phyloP scores from a whole-genome alignment of 768 basidiomycete species.

The Suillus subalutaceus region DNA sequence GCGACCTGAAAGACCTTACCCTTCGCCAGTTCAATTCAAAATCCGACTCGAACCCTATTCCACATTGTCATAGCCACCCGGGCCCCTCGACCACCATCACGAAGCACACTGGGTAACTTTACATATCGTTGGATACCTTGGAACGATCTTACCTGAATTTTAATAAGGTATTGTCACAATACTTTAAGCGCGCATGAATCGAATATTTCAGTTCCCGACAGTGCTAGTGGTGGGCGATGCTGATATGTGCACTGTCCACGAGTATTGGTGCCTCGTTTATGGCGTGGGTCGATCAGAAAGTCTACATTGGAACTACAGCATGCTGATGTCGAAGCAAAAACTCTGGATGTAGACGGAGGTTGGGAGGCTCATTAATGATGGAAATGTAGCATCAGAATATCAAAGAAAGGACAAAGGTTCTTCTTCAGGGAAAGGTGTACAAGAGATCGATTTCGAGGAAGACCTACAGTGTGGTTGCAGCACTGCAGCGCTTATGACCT shows the following conservation, averaged over 20 bases:
- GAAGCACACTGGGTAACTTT: background rate
- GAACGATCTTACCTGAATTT: background rate
- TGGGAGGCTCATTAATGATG: too few relatives aligned
- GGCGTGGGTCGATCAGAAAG: background rate
- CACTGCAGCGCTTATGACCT: background rate
- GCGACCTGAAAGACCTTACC: background rate
- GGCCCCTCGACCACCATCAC: background rate
- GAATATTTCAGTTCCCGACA: background rate
- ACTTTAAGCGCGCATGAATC: background rate
- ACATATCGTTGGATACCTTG: background rate
- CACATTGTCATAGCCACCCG: background rate
- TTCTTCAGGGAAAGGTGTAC: background rate
- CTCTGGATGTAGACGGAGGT: background rate
- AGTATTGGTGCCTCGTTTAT: background rate
- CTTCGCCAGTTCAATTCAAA: background rate
- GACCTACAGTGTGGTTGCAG: background rate
- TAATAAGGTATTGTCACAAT: background rate
- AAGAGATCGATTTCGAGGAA: background rate
- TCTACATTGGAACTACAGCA: background rate
- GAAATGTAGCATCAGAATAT: background rate
- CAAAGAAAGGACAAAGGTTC: background rate
- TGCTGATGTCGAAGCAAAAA: background rate
- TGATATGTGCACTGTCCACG: background rate
- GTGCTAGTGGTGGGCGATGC: background rate
- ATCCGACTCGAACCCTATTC: background rate